Evolutionary conservation across 129 eudicot species (phyloP).

Genomic region (Tanacetum coccineum): DNA sequence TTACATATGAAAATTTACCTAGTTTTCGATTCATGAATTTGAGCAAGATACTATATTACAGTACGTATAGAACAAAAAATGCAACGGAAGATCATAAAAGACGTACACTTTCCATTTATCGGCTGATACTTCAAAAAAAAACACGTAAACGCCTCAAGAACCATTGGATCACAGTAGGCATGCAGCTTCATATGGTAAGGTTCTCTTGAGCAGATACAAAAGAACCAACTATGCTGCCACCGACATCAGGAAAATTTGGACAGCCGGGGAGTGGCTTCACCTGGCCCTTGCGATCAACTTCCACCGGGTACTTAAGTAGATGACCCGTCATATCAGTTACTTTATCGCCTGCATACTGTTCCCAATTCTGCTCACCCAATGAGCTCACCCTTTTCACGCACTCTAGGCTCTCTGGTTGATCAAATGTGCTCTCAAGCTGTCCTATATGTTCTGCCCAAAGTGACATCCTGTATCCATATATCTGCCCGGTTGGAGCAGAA

Average conservation of each 20-base stretch:
- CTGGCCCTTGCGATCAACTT: constrained; percentile 41
- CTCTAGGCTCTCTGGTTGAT: constrained; percentile 33
- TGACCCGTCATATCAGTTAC: constrained; percentile 41
- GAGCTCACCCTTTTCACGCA: constrained; percentile 37
- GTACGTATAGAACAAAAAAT: too few species aligned
- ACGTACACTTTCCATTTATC: too few species aligned
- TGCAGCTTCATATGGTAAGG: constrained; percentile 31
- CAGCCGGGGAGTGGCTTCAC: constrained; percentile 37
- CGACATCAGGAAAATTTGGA: constrained; percentile 46
- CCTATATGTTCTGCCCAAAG: constrained; percentile 50
- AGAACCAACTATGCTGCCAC: constrained; percentile 38
- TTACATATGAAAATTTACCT: too few species aligned
- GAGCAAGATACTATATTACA: too few species aligned
- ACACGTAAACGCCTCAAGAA: neutral
- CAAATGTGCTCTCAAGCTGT: constrained; percentile 26
- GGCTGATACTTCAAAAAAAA: too few species aligned
- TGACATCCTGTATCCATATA: constrained; percentile 45
- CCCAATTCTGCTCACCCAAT: constrained; percentile 41
- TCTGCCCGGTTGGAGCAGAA: constrained; percentile 42
- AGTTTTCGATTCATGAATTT: too few species aligned
- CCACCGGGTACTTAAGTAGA: constrained; percentile 46
- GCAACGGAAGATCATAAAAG: too few species aligned
- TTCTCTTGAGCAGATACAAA: constrained; percentile 39
- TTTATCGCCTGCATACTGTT: constrained; percentile 29
- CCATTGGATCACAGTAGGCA: neutral